Conservation (phyloP, 2,329 filamentous ascomycete species). For the Bipolaris gigantea region DNA sequence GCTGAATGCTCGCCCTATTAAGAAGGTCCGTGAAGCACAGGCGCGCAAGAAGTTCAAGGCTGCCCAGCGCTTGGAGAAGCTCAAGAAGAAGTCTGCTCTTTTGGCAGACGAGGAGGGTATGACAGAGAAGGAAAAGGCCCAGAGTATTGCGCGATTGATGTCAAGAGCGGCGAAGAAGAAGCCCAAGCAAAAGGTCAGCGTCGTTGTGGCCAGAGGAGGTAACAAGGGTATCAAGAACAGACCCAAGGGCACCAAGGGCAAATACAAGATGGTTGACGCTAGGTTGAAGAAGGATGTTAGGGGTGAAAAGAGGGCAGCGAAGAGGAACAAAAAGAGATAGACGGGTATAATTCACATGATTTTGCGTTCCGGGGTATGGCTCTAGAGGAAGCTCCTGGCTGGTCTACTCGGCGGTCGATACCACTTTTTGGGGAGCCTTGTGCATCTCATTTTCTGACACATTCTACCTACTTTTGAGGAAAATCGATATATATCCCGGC, state of each 20-base stretch:
- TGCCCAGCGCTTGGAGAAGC: constrained; percentile 85
- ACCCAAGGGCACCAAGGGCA: constrained; percentile 89
- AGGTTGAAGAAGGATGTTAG: constrained; percentile 96
- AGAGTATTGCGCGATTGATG: constrained; percentile 79
- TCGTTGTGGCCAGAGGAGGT: constrained; percentile 82
- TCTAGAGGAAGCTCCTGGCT: neutral
- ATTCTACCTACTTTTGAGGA: too few relatives aligned
- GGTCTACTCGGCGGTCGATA: neutral
- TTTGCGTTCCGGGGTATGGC: neutral
- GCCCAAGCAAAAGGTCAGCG: constrained; percentile 76
- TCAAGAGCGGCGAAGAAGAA: constrained; percentile 82
- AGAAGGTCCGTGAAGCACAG: constrained; percentile 97
- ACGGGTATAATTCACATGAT: neutral
- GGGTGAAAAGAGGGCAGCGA: constrained; percentile 77
- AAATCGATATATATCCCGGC: neutral
- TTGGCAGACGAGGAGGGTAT: constrained; percentile 86
- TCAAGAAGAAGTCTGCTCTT: constrained; percentile 95
- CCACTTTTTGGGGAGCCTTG: neutral
- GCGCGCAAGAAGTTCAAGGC: constrained; percentile 97
- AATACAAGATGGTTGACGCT: constrained; percentile 95
- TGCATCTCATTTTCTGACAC: neutral
- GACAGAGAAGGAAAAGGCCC: constrained; percentile 94
- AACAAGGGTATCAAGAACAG: constrained; percentile 86
- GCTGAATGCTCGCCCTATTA: constrained; percentile 93
- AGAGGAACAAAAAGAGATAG: constrained; percentile 63